Percentiles rank a stretch among this genome's conserved stretches.
Evolutionary conservation across 2,329 filamentous ascomycete genomes (phyloP).

Genomic region (Biscogniauxia sp.): DNA sequence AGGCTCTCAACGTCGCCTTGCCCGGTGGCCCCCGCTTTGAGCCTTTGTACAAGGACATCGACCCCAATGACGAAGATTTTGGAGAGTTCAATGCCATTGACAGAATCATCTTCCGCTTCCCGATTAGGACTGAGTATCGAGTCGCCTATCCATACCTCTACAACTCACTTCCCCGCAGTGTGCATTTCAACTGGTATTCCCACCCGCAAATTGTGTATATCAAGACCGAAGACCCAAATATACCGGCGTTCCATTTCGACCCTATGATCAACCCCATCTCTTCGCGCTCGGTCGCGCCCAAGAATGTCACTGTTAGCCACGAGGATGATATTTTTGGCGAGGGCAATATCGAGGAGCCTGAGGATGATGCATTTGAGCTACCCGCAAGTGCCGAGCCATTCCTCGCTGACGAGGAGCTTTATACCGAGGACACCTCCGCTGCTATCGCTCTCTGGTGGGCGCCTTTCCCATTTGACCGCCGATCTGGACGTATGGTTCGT

Average conservation of each 20-base stretch:
- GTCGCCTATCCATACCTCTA: slow-evolving; percentile 95
- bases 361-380: slow-evolving; percentile 83
- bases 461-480: slow-evolving; percentile 89
- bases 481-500: slow-evolving; percentile 92
- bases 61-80: slow-evolving; percentile 98
- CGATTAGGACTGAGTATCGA: slow-evolving; percentile 91
- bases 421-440: slow-evolving; percentile 82
- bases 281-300: slow-evolving; percentile 87
- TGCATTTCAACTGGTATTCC: slow-evolving; percentile 91
- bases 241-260: slow-evolving; percentile 97
- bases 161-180: slow-evolving; percentile 92
- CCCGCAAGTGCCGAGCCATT: slow-evolving; percentile 82
- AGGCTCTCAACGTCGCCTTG: slow-evolving; percentile 94
- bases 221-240: slow-evolving; percentile 78
- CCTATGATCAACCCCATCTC: slow-evolving; percentile 98
- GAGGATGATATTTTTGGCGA: slow-evolving; percentile 91
- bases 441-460: slow-evolving; percentile 98
- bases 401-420: slow-evolving; percentile 82
- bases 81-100: slow-evolving; percentile 99
- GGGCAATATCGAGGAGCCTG: slow-evolving; percentile 68
- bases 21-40: slow-evolving; percentile 97
- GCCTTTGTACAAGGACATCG: slow-evolving; percentile 96
- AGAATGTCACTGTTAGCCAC: slow-evolving; percentile 87
- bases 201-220: slow-evolving; percentile 91
- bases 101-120: slow-evolving; percentile 95